Conservation (phyloP, 1,284 basidiomycete genomes). For the Erythrobasidium hasegawianum region DNA sequence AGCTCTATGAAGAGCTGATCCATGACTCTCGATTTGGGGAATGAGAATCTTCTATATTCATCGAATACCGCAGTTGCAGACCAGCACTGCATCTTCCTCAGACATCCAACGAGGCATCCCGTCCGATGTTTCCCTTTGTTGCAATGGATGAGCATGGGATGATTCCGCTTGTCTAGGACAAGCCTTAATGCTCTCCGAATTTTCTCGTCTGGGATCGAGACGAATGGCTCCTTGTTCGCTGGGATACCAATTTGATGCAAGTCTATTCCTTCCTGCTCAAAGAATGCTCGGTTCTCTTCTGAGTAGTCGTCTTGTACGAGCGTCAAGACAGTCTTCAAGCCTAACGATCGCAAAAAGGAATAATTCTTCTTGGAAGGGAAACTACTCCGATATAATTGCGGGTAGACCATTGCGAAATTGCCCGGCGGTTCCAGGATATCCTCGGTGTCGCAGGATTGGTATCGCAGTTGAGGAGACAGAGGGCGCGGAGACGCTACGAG, state of each 20-base stretch:
- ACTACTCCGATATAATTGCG: conserved; percentile 54
- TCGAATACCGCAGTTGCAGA: conserved; percentile 56
- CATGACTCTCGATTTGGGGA: conserved; percentile 55
- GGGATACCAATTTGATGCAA: conserved; percentile 57
- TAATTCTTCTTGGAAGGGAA: conserved; percentile 58
- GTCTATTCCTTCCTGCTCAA: conserved; percentile 51
- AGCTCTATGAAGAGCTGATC: conserved; percentile 59
- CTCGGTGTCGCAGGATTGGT: not conserved
- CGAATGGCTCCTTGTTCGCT: conserved; percentile 53
- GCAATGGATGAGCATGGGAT: conserved; percentile 58
- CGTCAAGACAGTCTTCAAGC: conserved; percentile 56
- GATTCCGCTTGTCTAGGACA: conserved; percentile 56
- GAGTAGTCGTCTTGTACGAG: conserved; percentile 58
- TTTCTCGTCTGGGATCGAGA: conserved; percentile 45
- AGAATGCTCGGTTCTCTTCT: conserved; percentile 54
- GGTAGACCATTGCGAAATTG: conserved; percentile 53
- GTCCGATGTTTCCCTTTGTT: conserved; percentile 61
- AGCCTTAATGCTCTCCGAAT: conserved; percentile 56
- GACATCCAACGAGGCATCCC: conserved; percentile 57
- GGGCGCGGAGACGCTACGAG: not conserved
- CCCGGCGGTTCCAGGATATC: conserved; percentile 47
- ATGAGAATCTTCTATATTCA: conserved; percentile 56
- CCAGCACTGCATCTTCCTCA: conserved; percentile 56
- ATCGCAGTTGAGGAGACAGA: not conserved
- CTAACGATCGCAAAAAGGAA: conserved; percentile 54